phyloP scores from a whole-genome alignment of 225 moss, liverwort and hornwort genomes.

The Climacium dendroides region DNA sequence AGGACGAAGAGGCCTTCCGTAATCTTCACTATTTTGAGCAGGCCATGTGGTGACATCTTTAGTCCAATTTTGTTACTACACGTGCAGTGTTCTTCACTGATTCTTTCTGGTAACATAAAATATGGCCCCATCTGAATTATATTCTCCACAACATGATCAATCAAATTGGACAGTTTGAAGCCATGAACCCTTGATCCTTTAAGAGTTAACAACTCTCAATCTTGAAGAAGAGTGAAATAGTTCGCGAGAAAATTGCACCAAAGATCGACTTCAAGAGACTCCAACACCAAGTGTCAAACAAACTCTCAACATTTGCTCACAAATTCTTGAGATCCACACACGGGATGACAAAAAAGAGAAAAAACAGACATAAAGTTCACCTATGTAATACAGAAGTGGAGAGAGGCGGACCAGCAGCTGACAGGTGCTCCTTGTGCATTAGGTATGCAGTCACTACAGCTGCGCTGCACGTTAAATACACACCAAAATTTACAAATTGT shows the following conservation, averaged over 20 bases:
- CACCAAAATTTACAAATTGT: neutral
- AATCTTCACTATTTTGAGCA: neutral
- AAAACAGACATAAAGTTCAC: slow-evolving; percentile 11
- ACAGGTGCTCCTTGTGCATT: slow-evolving; percentile 73
- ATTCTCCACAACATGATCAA: neutral
- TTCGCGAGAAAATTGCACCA: neutral
- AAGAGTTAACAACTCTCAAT: neutral
- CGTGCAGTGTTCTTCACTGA: neutral
- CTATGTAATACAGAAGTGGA: slow-evolving; percentile 8
- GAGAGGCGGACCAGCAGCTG: slow-evolving; percentile 73
- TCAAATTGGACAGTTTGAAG: neutral
- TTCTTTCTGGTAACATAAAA: neutral
- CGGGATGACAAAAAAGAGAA: neutral
- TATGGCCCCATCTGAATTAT: neutral
- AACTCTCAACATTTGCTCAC: neutral
- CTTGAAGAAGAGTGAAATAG: neutral
- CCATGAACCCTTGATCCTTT: neutral
- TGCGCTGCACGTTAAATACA: slow-evolving; percentile 51
- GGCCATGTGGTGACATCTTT: neutral
- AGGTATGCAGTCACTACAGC: slow-evolving; percentile 82
- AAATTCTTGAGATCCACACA: neutral
- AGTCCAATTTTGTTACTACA: neutral
- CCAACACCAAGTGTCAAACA: neutral
- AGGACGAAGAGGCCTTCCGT: neutral
- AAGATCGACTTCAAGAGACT: neutral